Base-by-base conservation (phyloP, 352 stramenopile genomes). In the Phytopythium sindhum region DNA sequence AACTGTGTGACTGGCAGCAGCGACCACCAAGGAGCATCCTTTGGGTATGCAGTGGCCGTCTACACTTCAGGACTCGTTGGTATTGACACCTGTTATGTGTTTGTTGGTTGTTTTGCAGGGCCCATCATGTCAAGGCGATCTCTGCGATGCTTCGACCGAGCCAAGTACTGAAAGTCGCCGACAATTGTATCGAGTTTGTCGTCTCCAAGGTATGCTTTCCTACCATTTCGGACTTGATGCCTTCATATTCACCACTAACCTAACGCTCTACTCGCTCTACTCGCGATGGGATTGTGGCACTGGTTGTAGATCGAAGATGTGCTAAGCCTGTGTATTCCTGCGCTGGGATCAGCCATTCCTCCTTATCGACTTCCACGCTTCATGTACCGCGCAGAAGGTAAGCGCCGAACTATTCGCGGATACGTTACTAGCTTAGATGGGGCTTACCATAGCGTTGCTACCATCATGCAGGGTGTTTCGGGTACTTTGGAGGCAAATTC, bases 401-500 rank as follows among this genome's bases (percentile, higher is more conserved):
- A 15, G 37, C 3, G 52, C 61, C 28, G n/a, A 19, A n/a, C 14
- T 39, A 17, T 41, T 15, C 24, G 52, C 26, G 39, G 15, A 12
- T 23, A 14, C 14, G 41, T 47, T 2, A 29, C 47, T 11, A 33
- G 47, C 15, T 4, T 7, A 14, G 14, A 14, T 17, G 23, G 14
- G 4, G 5, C 47, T 50, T 21, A 63, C 45, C 11, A 57, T 10
- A 61, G 15, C 37, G 19, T 12, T 52, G 24, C 39, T 52, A 41
- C 11, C 28, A 14, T 47, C 37, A 24, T 45, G 59, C 57, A 77
- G 84, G 81, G 1, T 91, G 80, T 42, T 94, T 80, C 44, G 86
- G 84, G 8, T 93, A 88, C 62, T 93, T 96, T 59, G 81, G 96
- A 47, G 79, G 81, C 51, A 91, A 94, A 31, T 90, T 93, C 57